Evolutionary conservation across 345 rosid species (phyloP).

Genomic region (Eucalyptus erythrocorys): DNA sequence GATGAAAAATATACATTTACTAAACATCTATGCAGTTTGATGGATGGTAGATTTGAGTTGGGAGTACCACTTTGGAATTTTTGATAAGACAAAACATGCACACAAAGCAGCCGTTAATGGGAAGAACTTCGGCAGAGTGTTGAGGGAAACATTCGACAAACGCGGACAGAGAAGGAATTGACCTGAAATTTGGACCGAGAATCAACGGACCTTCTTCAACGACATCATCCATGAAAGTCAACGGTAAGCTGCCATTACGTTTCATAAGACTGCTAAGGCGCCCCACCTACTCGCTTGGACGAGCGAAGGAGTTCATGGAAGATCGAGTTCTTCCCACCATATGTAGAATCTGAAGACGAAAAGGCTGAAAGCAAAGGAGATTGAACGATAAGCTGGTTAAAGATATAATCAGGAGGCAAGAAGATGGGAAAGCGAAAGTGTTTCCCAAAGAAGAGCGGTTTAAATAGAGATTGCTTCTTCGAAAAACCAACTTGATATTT

Average conservation of each 20-base stretch:
- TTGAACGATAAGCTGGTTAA: background rate
- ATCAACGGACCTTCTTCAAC: background rate
- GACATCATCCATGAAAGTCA: background rate
- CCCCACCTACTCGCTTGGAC: background rate
- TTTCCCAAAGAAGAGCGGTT: background rate
- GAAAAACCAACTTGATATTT: background rate
- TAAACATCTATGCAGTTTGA: background rate
- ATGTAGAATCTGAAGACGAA: too few species aligned
- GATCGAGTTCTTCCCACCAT: background rate
- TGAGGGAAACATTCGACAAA: background rate
- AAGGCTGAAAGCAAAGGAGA: too few species aligned
- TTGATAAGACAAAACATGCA: background rate
- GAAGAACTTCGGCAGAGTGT: background rate
- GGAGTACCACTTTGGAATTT: background rate
- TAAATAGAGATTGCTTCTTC: background rate
- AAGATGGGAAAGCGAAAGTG: background rate
- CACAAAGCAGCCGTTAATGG: background rate
- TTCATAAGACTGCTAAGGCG: background rate
- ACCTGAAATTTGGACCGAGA: background rate
- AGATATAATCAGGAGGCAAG: background rate
- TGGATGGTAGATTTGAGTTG: background rate
- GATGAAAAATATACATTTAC: background rate
- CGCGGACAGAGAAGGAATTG: background rate
- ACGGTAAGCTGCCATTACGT: background rate
- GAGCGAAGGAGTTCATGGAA: background rate